A percentile compares a stretch with the other conserved stretches of the same genome.
These are phyloP conservation scores for Ganoderma sinense DNA, from an alignment of 1,284 basidiomycete species.

Conservation along the genomic window DNA sequence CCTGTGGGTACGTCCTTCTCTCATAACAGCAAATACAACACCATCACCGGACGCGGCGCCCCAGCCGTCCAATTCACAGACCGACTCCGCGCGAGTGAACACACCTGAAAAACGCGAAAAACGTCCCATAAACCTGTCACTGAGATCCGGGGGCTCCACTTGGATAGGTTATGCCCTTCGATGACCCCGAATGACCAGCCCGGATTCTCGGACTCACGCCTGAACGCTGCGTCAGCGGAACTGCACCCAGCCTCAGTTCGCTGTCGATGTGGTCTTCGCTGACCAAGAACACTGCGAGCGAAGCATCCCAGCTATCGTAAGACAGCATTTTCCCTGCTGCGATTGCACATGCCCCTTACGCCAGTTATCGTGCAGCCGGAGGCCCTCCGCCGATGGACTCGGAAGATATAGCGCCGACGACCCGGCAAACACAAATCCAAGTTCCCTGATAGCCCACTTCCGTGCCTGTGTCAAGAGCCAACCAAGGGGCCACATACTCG, in stretches of 20 bases:
- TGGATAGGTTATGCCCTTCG: background rate
- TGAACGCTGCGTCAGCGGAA: background rate
- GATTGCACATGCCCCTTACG: slow-evolving; percentile 4
- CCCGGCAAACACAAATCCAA: background rate
- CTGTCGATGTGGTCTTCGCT: slow-evolving; percentile 12
- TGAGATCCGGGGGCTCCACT: slow-evolving; percentile 12
- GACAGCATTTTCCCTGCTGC: background rate
- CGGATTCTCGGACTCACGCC: background rate
- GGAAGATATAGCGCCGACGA: background rate
- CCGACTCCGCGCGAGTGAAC: background rate
- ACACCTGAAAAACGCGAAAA: background rate
- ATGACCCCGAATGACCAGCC: background rate
- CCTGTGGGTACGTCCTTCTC: slow-evolving; percentile 8
- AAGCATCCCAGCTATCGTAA: background rate
- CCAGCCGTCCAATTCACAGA: background rate
- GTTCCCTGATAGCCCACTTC: background rate
- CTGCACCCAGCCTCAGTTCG: slow-evolving; percentile 8
- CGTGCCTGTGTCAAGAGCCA: slow-evolving; percentile 4
- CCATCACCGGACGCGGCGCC: background rate
- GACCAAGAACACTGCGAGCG: slow-evolving; percentile 3
- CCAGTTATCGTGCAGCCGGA: background rate
- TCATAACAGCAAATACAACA: background rate
- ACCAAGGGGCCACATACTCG: background rate
- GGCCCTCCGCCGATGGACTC: slow-evolving; percentile 6
- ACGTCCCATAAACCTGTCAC: slow-evolving; percentile 14